Evolutionary conservation across 1,139 yeast species (phyloP).

Genomic region (Saccharomyces hybrid): DNA sequence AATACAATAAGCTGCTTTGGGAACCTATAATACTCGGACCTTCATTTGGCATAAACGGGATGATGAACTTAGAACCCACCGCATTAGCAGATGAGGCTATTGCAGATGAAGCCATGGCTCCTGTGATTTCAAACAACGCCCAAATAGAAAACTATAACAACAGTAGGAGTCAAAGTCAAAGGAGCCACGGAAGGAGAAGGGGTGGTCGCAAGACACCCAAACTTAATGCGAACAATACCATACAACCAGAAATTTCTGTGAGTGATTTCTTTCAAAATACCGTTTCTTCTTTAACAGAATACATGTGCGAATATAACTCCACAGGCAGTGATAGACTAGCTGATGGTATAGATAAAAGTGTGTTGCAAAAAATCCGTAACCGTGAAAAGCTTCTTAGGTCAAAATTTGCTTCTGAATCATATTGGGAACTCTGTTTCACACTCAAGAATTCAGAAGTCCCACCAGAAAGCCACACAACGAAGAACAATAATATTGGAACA

Average conservation of each 20-base stretch:
- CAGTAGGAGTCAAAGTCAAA: neutral
- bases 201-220: neutral
- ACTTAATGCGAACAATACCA: neutral
- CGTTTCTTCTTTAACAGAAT: neutral
- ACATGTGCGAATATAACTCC: neutral
- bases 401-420: neutral
- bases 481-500: neutral
- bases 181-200: neutral
- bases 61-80: conserved; percentile 29
- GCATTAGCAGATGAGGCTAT: conserved; percentile 12
- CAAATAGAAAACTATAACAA: conserved; percentile 30
- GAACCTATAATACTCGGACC: conserved; percentile 79
- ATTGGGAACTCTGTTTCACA: neutral
- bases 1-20: conserved; percentile 58
- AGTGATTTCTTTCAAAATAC: neutral
- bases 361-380: neutral
- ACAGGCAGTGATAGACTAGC: neutral
- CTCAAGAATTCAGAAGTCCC: neutral
- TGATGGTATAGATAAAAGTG: neutral
- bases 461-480: neutral
- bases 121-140: conserved; percentile 41
- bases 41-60: conserved; percentile 62
- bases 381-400: neutral
- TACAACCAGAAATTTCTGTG: neutral
- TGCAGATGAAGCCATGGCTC: conserved; percentile 4